A percentile compares a stretch with the other conserved stretches of the same genome.
Conservation (phyloP, 768 basidiomycete species). For the Suillus tomentosus region DNA sequence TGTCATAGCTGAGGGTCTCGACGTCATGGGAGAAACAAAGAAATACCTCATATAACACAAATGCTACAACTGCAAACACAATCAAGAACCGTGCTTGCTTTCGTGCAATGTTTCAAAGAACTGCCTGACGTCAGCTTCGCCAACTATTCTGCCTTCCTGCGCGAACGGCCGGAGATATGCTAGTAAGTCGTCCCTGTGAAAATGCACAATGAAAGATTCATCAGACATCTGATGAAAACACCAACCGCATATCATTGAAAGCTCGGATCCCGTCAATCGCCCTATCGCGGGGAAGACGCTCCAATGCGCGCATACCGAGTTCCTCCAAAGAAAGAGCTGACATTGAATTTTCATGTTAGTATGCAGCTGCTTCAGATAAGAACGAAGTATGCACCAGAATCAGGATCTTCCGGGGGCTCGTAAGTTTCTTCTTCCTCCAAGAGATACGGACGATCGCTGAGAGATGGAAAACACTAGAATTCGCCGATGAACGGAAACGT, state of each 20-base stretch:
- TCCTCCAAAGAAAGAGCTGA: slow-evolving; percentile 79
- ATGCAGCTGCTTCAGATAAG: not conserved
- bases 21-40: not conserved
- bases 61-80: not conserved
- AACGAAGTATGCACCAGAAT: slow-evolving; percentile 55
- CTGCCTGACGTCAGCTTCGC: slow-evolving; percentile 65
- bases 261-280: slow-evolving; percentile 85
- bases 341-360: not conserved
- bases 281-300: slow-evolving; percentile 72
- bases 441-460: slow-evolving; percentile 59
- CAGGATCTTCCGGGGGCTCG: slow-evolving; percentile 85
- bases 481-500: slow-evolving; percentile 11
- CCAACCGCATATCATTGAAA: slow-evolving; percentile 81
- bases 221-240: slow-evolving; percentile 10
- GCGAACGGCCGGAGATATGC: slow-evolving; percentile 79
- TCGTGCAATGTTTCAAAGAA: slow-evolving; percentile 64
- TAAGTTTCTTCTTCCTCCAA: slow-evolving; percentile 82
- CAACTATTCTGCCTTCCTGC: slow-evolving; percentile 71
- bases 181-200: slow-evolving; percentile 64
- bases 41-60: not conserved
- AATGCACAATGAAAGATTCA: slow-evolving; percentile 1
- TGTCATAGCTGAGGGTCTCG: not conserved
- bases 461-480: slow-evolving; percentile 56
- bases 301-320: slow-evolving; percentile 77
- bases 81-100: slow-evolving; percentile 12